phyloP scores from a whole-genome alignment of 2,329 filamentous ascomycete genomes.

The Aureobasidium melanogenum region DNA sequence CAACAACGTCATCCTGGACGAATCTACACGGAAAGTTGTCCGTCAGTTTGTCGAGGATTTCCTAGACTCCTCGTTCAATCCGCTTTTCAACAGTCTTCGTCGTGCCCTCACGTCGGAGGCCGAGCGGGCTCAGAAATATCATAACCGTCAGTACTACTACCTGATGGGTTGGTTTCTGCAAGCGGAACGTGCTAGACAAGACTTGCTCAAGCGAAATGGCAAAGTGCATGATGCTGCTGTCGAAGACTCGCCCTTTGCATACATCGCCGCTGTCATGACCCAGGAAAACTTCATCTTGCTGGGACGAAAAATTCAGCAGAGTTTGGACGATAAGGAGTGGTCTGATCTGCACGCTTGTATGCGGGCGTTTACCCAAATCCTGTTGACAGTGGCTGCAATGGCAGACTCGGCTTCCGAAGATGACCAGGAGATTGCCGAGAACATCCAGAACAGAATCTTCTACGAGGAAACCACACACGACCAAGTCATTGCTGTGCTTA shows the following conservation, averaged over 20 bases:
- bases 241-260: constrained; percentile 66
- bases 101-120: constrained; percentile 87
- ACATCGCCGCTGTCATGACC: constrained; percentile 82
- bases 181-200: constrained; percentile 59
- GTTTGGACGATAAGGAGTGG: constrained; percentile 79
- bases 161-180: constrained; percentile 86
- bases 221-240: constrained; percentile 26
- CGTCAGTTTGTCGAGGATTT: constrained; percentile 85
- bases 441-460: constrained; percentile 93
- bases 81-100: constrained; percentile 69
- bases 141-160: constrained; percentile 83
- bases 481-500: constrained; percentile 66
- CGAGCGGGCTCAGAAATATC: constrained; percentile 66
- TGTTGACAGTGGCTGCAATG: constrained; percentile 87
- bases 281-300: constrained; percentile 91
- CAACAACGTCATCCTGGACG: constrained; percentile 58
- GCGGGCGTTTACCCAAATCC: constrained; percentile 88
- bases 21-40: constrained; percentile 66
- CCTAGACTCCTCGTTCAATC: constrained; percentile 90
- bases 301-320: constrained; percentile 70
- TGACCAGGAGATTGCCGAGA: constrained; percentile 96
- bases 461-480: constrained; percentile 96
- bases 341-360: constrained; percentile 77
- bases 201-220: constrained; percentile 34
- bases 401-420: constrained; percentile 72